Evolutionary conservation across 2,329 filamentous ascomycete species (phyloP).

Genomic region (Tympanopsis confertula): DNA sequence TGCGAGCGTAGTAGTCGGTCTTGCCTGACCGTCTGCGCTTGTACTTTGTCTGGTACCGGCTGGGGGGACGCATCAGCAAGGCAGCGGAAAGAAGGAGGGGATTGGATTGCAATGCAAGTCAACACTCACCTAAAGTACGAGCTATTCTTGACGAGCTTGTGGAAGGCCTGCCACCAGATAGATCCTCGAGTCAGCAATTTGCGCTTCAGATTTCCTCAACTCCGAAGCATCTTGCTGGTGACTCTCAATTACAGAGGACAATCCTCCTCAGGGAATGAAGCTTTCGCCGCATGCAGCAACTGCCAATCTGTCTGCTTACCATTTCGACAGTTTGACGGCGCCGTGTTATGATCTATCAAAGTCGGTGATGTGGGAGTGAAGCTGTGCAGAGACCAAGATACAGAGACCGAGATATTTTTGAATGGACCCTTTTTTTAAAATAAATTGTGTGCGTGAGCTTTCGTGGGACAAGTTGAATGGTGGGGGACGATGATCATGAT

Average conservation of each 20-base stretch:
- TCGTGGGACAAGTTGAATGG: no score
- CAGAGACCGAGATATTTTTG: no score
- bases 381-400: no score
- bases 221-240: conserved; percentile 99
- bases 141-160: conserved; percentile 94
- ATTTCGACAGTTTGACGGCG: conserved; percentile 42
- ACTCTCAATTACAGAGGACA: conserved; percentile 39
- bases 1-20: conserved; percentile 99
- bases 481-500: no score
- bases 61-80: conserved; percentile 23
- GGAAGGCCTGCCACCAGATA: conserved; percentile 57
- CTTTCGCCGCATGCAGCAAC: conserved; percentile 3
- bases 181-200: conserved; percentile 96
- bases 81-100: conserved; percentile 11
- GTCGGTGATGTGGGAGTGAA: conserved; percentile 31
- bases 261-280: background rate
- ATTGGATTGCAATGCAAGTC: conserved; percentile 4
- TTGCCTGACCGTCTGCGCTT: conserved; percentile 90
- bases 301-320: conserved; percentile 40
- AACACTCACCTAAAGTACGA: conserved; percentile 88
- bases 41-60: conserved; percentile 99
- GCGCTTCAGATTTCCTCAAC: conserved; percentile 71
- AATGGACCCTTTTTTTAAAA: no score
- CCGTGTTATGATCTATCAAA: no score
- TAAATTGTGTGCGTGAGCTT: no score